phyloP scores from a whole-genome alignment of 441 rosid genomes.

The Jatropha podagrica region DNA sequence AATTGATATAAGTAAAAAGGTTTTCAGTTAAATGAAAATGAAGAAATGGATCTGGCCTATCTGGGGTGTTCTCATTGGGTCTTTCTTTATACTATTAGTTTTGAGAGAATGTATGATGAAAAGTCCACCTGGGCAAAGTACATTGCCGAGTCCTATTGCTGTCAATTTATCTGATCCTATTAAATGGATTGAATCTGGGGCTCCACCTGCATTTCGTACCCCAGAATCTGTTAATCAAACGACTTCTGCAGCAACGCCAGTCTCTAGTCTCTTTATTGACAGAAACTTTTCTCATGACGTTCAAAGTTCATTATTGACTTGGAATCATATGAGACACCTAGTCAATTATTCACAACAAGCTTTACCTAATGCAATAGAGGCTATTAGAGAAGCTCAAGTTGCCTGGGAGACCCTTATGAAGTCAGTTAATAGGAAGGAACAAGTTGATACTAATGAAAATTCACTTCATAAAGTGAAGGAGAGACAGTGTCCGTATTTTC shows the following conservation, averaged over 20 bases:
- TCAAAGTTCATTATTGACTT: constrained; percentile 56
- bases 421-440: constrained; percentile 55
- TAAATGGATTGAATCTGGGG: constrained; percentile 51
- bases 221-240: constrained; percentile 54
- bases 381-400: constrained; percentile 78
- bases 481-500: constrained; percentile 82
- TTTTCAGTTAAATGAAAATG: constrained; percentile 35
- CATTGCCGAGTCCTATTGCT: constrained; percentile 33
- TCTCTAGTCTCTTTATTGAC: constrained; percentile 47
- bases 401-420: constrained; percentile 80
- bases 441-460: constrained; percentile 41
- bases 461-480: constrained; percentile 45
- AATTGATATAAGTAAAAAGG: background rate
- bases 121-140: constrained; percentile 49
- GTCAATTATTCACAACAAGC: constrained; percentile 63
- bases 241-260: constrained; percentile 47
- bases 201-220: constrained; percentile 49
- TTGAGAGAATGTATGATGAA: constrained; percentile 61
- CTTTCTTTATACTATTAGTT: constrained; percentile 64
- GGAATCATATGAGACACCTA: constrained; percentile 62
- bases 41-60: constrained; percentile 76
- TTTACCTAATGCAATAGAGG: constrained; percentile 71
- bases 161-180: constrained; percentile 65
- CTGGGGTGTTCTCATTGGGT: constrained; percentile 56
- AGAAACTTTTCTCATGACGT: constrained; percentile 61